These are phyloP conservation scores for Malania oleifera DNA, from an alignment of 164 flowering plant genomes.

Conservation along the genomic window DNA sequence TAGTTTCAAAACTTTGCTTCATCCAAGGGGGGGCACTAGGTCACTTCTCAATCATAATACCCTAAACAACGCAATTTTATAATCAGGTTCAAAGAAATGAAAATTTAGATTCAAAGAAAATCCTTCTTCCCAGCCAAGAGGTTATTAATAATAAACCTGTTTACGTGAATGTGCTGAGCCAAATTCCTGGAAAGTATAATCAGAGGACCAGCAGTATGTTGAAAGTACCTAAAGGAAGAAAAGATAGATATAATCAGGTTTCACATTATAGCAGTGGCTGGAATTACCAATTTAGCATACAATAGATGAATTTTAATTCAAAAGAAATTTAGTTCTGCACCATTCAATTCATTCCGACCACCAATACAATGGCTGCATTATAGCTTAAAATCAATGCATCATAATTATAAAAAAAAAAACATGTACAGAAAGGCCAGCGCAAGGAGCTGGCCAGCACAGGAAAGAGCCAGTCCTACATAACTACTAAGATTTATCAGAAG, in stretches of 20 bases:
- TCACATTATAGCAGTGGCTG: too few relatives aligned
- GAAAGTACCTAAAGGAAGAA: constrained; percentile 68
- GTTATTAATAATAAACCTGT: constrained; percentile 58
- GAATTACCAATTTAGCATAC: background rate
- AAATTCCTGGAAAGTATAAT: constrained; percentile 77
- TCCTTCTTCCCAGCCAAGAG: background rate
- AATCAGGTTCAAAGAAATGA: too few relatives aligned
- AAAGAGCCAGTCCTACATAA: too few relatives aligned
- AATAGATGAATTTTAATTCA: background rate
- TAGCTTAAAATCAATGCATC: too few relatives aligned
- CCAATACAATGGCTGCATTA: too few relatives aligned
- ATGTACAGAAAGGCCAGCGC: too few relatives aligned
- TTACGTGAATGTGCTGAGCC: constrained; percentile 70
- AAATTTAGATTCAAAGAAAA: background rate
- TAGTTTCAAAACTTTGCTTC: background rate
- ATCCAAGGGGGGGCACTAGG: background rate
- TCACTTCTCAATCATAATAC: background rate
- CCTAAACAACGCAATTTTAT: too few relatives aligned
- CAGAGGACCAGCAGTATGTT: constrained; percentile 81
- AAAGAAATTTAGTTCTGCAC: background rate
- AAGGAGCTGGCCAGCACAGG: too few relatives aligned
- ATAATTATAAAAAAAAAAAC: too few relatives aligned
- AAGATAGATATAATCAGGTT: constrained; percentile 4
- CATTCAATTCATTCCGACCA: too few relatives aligned
- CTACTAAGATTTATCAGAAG: too few relatives aligned